Evolutionary conservation across 257 asterid genomes (phyloP).

Genomic region (Jaltomata sinuosa): DNA sequence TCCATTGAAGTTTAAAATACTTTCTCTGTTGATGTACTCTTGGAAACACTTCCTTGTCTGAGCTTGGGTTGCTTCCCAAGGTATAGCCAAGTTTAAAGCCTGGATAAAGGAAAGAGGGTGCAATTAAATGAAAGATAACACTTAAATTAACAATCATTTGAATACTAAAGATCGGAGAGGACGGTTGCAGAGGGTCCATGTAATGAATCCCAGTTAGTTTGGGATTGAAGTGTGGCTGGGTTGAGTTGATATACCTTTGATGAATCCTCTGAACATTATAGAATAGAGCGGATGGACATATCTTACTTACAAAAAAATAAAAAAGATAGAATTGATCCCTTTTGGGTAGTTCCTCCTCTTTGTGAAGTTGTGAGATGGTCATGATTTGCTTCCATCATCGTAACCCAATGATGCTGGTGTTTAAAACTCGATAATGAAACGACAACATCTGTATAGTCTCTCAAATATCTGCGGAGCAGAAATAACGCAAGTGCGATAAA

Average conservation of each 20-base stretch:
- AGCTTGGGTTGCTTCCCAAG: background rate
- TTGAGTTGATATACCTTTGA: background rate
- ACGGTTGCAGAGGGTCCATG: background rate
- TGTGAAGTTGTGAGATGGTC: background rate
- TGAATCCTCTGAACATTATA: background rate
- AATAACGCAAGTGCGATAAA: background rate
- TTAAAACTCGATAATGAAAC: background rate
- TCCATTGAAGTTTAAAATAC: background rate
- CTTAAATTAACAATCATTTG: background rate
- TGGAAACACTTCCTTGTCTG: background rate
- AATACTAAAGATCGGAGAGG: background rate
- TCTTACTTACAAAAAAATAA: background rate
- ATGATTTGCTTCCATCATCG: background rate
- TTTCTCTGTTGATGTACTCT: background rate
- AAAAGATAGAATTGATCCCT: background rate
- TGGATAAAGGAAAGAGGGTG: background rate
- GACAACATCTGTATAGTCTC: background rate
- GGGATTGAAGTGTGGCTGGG: background rate
- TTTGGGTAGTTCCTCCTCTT: background rate
- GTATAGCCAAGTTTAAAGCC: background rate
- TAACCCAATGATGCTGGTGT: background rate
- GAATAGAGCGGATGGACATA: background rate
- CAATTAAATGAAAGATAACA: background rate
- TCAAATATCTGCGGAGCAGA: background rate
- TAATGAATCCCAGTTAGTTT: background rate